These are phyloP conservation scores for Halophytophthora batemanensis DNA, from an alignment of 352 stramenopile genomes.

Conservation along the genomic window DNA sequence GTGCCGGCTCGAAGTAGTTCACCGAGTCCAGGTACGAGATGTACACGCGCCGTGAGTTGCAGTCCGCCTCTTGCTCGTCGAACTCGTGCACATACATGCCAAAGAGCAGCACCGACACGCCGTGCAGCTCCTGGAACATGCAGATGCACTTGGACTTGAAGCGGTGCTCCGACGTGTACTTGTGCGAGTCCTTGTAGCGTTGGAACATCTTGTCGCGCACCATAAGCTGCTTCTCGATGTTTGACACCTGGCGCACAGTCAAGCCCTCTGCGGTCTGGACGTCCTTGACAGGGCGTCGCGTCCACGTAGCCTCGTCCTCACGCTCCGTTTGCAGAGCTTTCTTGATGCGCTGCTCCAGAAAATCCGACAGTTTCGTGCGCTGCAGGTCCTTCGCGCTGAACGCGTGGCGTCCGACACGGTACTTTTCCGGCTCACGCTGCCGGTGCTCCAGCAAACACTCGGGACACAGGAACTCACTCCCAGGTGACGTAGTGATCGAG, in stretches of 20 bases:
- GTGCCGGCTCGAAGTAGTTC: constrained; percentile 97
- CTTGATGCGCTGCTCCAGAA: constrained; percentile 90
- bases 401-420: constrained; percentile 80
- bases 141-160: constrained; percentile 98
- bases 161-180: constrained; percentile 86
- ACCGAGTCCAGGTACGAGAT: constrained; percentile 99
- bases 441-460: constrained; percentile 91
- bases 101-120: constrained; percentile 99
- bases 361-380: constrained; percentile 93
- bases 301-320: constrained; percentile 84
- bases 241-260: constrained; percentile 94
- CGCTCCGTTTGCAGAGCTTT: constrained; percentile 88
- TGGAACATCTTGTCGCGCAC: constrained; percentile 95
- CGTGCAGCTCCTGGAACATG: constrained; percentile 99
- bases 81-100: constrained; percentile 99
- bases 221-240: constrained; percentile 95
- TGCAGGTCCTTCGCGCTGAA: constrained; percentile 95
- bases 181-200: constrained; percentile 90
- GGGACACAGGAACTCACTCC: constrained; percentile 91
- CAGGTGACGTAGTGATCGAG: constrained; percentile 69
- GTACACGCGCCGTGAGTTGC: constrained; percentile 95
- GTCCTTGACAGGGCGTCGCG: constrained; percentile 79
- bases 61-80: constrained; percentile 94
- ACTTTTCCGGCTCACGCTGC: constrained; percentile 80
- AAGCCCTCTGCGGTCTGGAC: constrained; percentile 90